Conservation (phyloP, 2,329 filamentous ascomycete species). For the Xylariaceae sp. region DNA sequence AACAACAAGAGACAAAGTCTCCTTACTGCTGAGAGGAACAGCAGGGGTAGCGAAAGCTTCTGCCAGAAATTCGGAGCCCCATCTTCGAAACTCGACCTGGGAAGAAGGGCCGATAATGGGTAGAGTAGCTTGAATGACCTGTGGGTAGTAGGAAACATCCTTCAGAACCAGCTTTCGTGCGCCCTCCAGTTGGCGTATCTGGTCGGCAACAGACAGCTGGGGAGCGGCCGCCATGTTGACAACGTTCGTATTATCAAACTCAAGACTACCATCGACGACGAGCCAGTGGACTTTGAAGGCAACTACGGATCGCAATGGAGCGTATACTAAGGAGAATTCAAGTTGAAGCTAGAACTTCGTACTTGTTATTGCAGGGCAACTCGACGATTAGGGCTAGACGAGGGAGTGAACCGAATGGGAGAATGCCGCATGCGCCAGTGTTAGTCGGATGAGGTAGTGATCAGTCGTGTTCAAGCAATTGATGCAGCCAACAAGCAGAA, state of each 20-base stretch:
- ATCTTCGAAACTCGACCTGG: constrained; percentile 84
- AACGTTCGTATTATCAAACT: constrained; percentile 16
- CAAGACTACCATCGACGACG: constrained; percentile 17
- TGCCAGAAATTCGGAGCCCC: constrained; percentile 94
- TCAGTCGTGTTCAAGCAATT: constrained; percentile 6
- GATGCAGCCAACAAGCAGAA: neutral
- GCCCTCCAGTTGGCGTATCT: constrained; percentile 86
- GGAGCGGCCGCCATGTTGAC: constrained; percentile 61
- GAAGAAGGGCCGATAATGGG: constrained; percentile 82
- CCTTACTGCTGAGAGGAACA: constrained; percentile 78
- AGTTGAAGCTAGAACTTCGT: neutral
- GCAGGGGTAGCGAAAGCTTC: constrained; percentile 96
- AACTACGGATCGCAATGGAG: constrained; percentile 20
- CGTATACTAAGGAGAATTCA: constrained; percentile 3
- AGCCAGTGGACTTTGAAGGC: constrained; percentile 8
- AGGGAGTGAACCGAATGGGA: neutral
- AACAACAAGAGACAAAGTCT: constrained; percentile 76
- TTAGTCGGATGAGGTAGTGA: neutral
- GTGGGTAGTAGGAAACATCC: constrained; percentile 87
- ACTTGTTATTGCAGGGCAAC: neutral
- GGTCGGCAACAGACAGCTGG: constrained; percentile 65
- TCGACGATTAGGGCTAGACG: neutral
- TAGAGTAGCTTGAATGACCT: constrained; percentile 91
- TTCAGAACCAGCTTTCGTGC: constrained; percentile 88
- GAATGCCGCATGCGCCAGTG: constrained; percentile 9